phyloP scores from a whole-genome alignment of 2,329 filamentous ascomycete species.

The Penicillium sp. region DNA sequence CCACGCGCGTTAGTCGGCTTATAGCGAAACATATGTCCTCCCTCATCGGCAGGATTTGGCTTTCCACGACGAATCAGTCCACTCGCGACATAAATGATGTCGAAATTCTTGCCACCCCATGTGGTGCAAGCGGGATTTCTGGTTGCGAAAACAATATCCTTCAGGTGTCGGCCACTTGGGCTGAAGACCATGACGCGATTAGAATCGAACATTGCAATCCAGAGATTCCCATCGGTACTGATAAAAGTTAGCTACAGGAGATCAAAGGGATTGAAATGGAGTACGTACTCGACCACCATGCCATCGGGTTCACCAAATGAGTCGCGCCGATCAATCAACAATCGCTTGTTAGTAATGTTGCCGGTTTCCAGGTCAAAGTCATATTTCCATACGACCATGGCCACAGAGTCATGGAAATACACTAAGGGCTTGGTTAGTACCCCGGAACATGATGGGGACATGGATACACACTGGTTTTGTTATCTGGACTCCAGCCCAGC shows the following conservation, averaged over 20 bases:
- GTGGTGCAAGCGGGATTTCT: conserved; percentile 39
- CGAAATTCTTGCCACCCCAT: conserved; percentile 37
- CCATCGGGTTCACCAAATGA: conserved; percentile 39
- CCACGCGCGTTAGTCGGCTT: background rate
- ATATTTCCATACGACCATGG: conserved; percentile 31
- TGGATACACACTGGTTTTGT: conserved; percentile 31
- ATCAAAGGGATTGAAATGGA: background rate
- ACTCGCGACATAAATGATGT: conserved; percentile 36
- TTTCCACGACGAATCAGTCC: conserved; percentile 27
- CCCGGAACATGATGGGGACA: background rate
- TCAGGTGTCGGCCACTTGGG: conserved; percentile 33
- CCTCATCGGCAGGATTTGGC: conserved; percentile 31
- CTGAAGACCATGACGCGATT: conserved; percentile 38
- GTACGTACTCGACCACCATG: conserved; percentile 40
- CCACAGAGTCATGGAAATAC: conserved; percentile 38
- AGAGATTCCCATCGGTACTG: conserved; percentile 39
- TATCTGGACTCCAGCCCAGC: conserved; percentile 40
- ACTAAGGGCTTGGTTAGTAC: conserved; percentile 19
- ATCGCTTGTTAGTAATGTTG: conserved; percentile 29
- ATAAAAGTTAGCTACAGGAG: background rate
- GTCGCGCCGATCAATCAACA: conserved; percentile 27
- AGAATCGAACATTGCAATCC: conserved; percentile 38
- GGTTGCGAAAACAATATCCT: conserved; percentile 35
- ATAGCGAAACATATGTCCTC: conserved; percentile 36
- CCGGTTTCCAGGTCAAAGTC: conserved; percentile 36